Evolutionary conservation across 2,329 filamentous ascomycete genomes (phyloP).

Genomic region (Nannizziopsis arthrosporioides): DNA sequence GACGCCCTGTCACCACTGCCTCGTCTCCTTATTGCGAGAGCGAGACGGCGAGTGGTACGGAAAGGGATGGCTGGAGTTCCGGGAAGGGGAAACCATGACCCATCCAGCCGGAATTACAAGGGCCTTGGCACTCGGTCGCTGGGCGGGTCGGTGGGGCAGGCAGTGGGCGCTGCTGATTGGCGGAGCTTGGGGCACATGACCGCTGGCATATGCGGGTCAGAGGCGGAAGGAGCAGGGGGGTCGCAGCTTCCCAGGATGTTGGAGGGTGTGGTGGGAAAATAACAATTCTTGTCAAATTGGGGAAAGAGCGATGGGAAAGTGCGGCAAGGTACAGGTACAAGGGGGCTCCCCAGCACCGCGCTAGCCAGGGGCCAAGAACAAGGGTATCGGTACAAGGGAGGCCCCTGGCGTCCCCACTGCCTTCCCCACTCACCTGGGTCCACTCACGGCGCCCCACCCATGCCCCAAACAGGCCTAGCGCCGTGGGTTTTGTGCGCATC

Average conservation of each 20-base stretch:
- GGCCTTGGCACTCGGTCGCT: constrained; percentile 1
- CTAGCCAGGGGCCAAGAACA: too few relatives aligned
- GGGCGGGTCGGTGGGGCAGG: constrained; percentile 5
- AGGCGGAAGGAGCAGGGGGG: constrained; percentile 17
- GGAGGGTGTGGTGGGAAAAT: too few relatives aligned
- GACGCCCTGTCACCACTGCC: too few relatives aligned
- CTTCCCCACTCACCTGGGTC: too few relatives aligned
- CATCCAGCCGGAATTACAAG: constrained; percentile 8
- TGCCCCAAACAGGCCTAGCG: constrained; percentile 2
- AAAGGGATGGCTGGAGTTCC: neutral
- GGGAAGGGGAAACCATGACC: constrained; percentile 1
- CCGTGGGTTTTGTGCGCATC: constrained; percentile 6
- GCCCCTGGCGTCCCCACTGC: too few relatives aligned
- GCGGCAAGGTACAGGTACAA: too few relatives aligned
- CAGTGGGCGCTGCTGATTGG: constrained; percentile 8
- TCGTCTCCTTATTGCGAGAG: too few relatives aligned
- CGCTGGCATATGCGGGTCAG: constrained; percentile 16
- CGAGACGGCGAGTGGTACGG: too few relatives aligned
- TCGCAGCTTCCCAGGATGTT: neutral
- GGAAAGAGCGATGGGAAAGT: too few relatives aligned
- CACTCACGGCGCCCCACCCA: constrained; percentile 1
- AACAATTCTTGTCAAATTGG: too few relatives aligned
- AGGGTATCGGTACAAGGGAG: too few relatives aligned
- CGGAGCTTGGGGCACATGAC: constrained; percentile 15
- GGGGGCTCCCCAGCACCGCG: too few relatives aligned